Base-by-base conservation (phyloP, 176 grass and related monocot genomes). In the Zizania latifolia region DNA sequence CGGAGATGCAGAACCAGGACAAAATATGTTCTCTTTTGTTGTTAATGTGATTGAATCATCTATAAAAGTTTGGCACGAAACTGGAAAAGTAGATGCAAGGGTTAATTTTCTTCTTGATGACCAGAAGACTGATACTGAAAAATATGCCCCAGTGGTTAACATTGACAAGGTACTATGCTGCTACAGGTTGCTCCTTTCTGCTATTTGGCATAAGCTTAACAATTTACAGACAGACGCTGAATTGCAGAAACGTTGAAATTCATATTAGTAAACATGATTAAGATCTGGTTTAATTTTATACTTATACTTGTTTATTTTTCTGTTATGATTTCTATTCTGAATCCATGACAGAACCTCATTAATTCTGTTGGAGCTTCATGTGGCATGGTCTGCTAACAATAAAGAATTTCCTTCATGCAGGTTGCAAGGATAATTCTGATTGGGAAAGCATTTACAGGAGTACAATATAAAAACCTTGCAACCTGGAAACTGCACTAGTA, bases 61-160 rank as follows among this genome's bases (percentile, higher is more conserved):
- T 38, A 86, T 98, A 13, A 94, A 98, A 56, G 76, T 13, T 36
- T 98, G 95, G 89, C 91, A 94, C 82, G 91, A 98, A 10, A 92
- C 95, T 8, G 91, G 78, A 77, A 92, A 77, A 21, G 71, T 94
- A 10, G 81, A 89, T 60, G 63, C 95, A 17, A 89, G 65, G 72
- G 88, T 89, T 31, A 83, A 92, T 92, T 94, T 94, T 81, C 86
- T 98, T 85, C 86, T 94, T 11, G 94, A 93, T 84, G 86, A 90
- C 77, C 71, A 92, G 64, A 94, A 92, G 81, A 94, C 89, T 19
- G 56, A 92, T 44, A 92, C 90, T 24, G 66, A 89, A 60, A 89
- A 88, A 68, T 88, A 83, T 72, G 76, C 71, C 19, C 89, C 94
- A 21, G 86, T 90, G 23, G 94, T 98, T 71, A 94, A 94, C 70